Percentiles rank a stretch among this genome's conserved stretches.
Evolutionary conservation across 495 filamentous ascomycete genomes (phyloP).

Genomic region (Sphaerosporella brunnea): DNA sequence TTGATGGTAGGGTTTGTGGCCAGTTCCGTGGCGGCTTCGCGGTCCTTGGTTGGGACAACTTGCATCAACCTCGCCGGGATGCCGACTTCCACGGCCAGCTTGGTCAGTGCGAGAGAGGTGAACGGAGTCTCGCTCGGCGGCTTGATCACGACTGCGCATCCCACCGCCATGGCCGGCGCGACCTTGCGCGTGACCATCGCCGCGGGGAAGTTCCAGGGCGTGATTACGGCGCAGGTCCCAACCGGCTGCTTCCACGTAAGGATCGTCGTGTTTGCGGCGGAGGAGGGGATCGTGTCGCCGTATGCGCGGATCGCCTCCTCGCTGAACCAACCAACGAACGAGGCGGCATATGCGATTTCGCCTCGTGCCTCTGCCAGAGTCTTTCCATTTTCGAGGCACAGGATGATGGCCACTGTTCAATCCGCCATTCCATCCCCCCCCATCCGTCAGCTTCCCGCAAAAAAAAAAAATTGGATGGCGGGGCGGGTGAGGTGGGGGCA

Average conservation of each 20-base stretch:
- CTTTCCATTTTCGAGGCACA: constrained; percentile 61
- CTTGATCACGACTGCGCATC: constrained; percentile 25
- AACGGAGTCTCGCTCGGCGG: constrained; percentile 23
- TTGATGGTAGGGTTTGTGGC: constrained; percentile 13
- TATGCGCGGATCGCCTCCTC: constrained; percentile 58
- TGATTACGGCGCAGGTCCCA: constrained; percentile 28
- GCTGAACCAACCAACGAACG: constrained; percentile 69
- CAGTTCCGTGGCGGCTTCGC: constrained; percentile 9
- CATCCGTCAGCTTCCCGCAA: background rate
- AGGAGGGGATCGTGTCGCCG: constrained; percentile 47
- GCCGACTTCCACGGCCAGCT: constrained; percentile 13
- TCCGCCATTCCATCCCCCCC: background rate
- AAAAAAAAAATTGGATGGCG: background rate
- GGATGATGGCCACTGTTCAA: constrained; percentile 21
- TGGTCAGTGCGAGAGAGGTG: constrained; percentile 10
- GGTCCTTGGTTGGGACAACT: constrained; percentile 20
- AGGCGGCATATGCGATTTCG: constrained; percentile 54
- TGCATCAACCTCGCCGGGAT: constrained; percentile 15
- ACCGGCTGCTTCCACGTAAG: constrained; percentile 26
- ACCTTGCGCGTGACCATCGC: constrained; percentile 32
- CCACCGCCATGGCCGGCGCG: constrained; percentile 28
- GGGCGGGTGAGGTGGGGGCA: too few relatives aligned
- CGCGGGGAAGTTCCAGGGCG: constrained; percentile 31
- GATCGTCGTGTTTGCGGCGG: constrained; percentile 10
- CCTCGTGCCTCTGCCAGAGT: constrained; percentile 53